Conservation (phyloP, 345 rosid species). For the Brassica rapa region DNA sequence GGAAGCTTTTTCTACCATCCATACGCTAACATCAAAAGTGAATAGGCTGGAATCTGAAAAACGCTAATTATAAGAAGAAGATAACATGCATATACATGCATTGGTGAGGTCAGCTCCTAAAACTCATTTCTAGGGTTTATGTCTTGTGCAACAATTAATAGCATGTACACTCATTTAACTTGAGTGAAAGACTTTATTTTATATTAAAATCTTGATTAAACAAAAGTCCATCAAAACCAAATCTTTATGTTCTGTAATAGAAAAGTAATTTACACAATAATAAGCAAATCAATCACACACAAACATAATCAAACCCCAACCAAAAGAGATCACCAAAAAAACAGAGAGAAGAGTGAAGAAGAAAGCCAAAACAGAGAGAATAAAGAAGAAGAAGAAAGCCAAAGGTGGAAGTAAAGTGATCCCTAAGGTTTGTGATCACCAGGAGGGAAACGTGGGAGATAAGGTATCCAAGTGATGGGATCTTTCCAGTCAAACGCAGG, state of each 20-base stretch:
- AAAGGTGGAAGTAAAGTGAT: not conserved
- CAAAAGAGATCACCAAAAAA: not conserved
- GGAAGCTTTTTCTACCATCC: conserved; percentile 16
- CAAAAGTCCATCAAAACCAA: not conserved
- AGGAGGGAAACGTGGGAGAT: conserved; percentile 48
- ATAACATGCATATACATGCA: not conserved
- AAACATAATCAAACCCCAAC: not conserved
- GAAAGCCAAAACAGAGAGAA: not conserved
- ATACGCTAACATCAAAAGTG: conserved; percentile 11
- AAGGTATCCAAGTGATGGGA: conserved; percentile 68
- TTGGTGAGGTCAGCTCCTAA: not conserved
- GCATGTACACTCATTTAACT: conserved; percentile 2
- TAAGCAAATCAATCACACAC: conserved; percentile 22
- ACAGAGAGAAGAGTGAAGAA: not conserved
- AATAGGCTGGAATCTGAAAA: conserved; percentile 2
- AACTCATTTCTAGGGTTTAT: not conserved
- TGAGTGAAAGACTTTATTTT: not conserved
- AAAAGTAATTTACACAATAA: conserved; percentile 27
- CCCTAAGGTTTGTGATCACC: conserved; percentile 16
- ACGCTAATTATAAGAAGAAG: conserved; percentile 6
- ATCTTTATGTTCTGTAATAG: not conserved
- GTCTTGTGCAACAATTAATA: not conserved
- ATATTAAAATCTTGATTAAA: not conserved
- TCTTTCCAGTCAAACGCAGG: conserved; percentile 57
- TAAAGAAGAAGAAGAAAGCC: not conserved